These are phyloP conservation scores for Chrysosporium keratinophilum DNA, from an alignment of 2,329 filamentous ascomycete species.

Conservation along the genomic window DNA sequence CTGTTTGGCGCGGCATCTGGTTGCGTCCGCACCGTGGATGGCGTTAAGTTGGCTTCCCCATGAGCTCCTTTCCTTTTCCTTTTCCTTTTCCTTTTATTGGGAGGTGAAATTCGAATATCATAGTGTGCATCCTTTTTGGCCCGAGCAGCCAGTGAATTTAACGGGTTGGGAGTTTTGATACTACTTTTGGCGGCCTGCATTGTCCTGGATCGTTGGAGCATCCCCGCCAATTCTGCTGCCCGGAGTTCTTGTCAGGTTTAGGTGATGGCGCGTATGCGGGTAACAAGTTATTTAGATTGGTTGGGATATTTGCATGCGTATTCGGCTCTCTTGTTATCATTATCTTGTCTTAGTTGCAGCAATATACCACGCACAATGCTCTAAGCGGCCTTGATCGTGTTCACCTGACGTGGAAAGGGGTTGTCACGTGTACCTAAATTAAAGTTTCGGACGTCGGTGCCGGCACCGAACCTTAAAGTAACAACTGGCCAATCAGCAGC, in stretches of 20 bases:
- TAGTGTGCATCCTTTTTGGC: too few relatives aligned
- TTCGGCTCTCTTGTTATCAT: not conserved
- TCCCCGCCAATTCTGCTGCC: not conserved
- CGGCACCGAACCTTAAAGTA: not conserved
- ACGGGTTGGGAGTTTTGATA: not conserved
- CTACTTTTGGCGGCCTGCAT: too few relatives aligned
- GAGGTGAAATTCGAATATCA: too few relatives aligned
- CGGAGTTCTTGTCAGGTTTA: not conserved
- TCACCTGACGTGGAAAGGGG: not conserved
- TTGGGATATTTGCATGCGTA: not conserved
- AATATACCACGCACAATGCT: too few relatives aligned
- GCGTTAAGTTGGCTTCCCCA: too few relatives aligned
- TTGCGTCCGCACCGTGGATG: too few relatives aligned
- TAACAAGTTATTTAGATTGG: not conserved
- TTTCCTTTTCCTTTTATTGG: too few relatives aligned
- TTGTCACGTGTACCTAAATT: not conserved
- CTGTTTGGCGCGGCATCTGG: not conserved
- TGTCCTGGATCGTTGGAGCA: not conserved
- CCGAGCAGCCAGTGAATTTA: too few relatives aligned
- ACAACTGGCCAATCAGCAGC: not conserved
- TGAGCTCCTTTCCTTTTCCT: too few relatives aligned
- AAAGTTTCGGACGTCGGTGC: slow-evolving; percentile 2
- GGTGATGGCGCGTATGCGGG: not conserved
- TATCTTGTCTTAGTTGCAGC: not conserved
- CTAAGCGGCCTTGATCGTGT: not conserved